These are phyloP conservation scores for Phytophthora cactorum DNA, from an alignment of 352 stramenopile genomes.

Conservation along the genomic window DNA sequence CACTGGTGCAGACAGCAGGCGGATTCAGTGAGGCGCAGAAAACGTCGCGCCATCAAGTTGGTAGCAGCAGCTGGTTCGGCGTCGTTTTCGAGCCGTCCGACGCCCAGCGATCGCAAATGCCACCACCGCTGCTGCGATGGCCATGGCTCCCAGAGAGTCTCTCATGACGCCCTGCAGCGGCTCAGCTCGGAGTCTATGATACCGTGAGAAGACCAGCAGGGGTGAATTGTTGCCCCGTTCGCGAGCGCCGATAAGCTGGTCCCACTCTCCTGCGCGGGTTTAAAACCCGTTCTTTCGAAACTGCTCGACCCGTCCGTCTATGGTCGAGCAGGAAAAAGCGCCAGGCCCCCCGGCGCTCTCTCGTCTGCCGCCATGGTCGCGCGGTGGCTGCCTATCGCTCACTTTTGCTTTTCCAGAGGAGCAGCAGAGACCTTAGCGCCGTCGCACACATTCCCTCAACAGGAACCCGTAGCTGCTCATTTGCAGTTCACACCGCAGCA, in stretches of 20 bases:
- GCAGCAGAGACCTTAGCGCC: constrained; percentile 28
- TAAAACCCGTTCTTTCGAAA: constrained; percentile 40
- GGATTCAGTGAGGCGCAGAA: constrained; percentile 19
- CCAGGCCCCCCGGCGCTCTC: constrained; percentile 9
- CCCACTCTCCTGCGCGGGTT: constrained; percentile 33
- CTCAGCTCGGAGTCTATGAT: not conserved
- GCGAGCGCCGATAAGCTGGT: constrained; percentile 14
- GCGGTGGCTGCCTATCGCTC: constrained; percentile 27
- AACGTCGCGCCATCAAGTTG: constrained; percentile 19
- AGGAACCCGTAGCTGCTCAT: not conserved
- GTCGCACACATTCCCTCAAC: not conserved
- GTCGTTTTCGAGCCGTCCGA: constrained; percentile 16
- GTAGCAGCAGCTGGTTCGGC: not conserved
- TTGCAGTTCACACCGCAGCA: constrained; percentile 7
- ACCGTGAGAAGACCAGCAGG: constrained; percentile 7
- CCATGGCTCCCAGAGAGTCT: not conserved
- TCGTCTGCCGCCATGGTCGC: constrained; percentile 17
- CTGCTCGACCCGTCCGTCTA: constrained; percentile 34
- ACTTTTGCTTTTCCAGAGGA: constrained; percentile 41
- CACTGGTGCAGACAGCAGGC: constrained; percentile 10
- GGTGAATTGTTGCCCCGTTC: not conserved
- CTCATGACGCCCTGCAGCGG: no score
- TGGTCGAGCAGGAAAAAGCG: constrained; percentile 21
- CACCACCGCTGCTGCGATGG: not conserved
- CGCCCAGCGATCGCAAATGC: not conserved